Evolutionary conservation across 2,329 filamentous ascomycete genomes (phyloP).

Genomic region (Scedosporium minutisporum): DNA sequence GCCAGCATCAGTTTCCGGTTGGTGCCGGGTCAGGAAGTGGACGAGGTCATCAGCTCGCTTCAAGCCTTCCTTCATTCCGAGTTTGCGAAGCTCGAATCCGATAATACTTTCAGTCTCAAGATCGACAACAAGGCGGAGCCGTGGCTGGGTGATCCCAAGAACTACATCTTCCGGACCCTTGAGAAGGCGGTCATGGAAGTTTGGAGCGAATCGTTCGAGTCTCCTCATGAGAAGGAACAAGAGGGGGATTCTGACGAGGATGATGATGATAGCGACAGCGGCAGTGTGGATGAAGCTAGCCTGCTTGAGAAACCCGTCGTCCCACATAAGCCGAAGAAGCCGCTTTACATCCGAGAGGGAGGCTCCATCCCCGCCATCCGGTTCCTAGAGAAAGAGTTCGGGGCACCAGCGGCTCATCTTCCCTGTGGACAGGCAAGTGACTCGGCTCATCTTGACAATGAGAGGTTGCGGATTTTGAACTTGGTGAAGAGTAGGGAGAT

Average conservation of each 20-base stretch:
- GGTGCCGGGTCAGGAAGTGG: conserved; percentile 85
- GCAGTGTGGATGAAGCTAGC: neutral
- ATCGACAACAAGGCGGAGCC: conserved; percentile 93
- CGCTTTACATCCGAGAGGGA: conserved; percentile 89
- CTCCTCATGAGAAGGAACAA: neutral
- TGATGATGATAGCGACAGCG: neutral
- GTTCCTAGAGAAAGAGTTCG: conserved; percentile 90
- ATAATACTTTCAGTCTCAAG: conserved; percentile 69
- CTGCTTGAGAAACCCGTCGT: conserved; percentile 9
- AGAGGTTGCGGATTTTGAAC: conserved; percentile 80
- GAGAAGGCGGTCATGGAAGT: conserved; percentile 76
- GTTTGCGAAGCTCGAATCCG: conserved; percentile 66
- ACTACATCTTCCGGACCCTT: conserved; percentile 82
- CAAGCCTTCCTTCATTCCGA: conserved; percentile 57
- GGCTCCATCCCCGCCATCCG: conserved; percentile 91
- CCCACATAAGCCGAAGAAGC: conserved; percentile 40
- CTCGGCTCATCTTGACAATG: conserved; percentile 87
- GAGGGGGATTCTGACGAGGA: neutral
- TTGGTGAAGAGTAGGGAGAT: conserved; percentile 87
- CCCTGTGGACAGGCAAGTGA: conserved; percentile 94
- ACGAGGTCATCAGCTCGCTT: conserved; percentile 61
- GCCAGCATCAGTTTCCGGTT: conserved; percentile 84
- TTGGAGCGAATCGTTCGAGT: conserved; percentile 57
- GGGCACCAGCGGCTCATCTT: conserved; percentile 80
- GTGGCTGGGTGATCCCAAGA: conserved; percentile 87